Base-by-base conservation (phyloP, 495 filamentous ascomycete species). In the Ascobolus immersus region DNA sequence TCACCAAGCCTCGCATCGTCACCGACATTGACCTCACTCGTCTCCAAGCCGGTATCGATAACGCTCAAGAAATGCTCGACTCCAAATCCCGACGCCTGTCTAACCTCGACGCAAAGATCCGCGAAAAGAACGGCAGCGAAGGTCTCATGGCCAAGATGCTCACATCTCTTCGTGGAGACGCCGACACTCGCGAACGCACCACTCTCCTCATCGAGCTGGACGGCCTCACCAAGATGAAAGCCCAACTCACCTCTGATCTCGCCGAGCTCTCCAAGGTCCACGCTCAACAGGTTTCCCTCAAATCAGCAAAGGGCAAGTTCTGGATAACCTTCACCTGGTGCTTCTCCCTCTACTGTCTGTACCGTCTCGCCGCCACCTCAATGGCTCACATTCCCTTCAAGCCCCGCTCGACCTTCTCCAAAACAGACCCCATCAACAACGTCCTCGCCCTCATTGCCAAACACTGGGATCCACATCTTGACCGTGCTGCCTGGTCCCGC, bases 311-410 rank as follows among this genome's bases (percentile, higher is more conserved):
- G n/a, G 7, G 7, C n/a, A 25, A 7, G 7, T n/a, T n/a, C 22
- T n/a, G 22, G 22, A 25, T 7, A 10, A 32, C 52, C 11, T 42
- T 57, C 26, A 66, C 61, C 32, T 74, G 73, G 46, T 49, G 55
- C 17, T 84, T 86, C 54, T 65, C 69, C 35, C 13, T 71, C 39
- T 82, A 76, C 55, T 86, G 70, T 59, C 49, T 76, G 35, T 81
- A 78, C 52, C 70, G 74, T 33, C 67, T 81, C 41, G 42, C 67
- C 20, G 67, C 72, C 28, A 79, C 73, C 4, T 57, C 60, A 0
- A 47, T 77, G 63, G 67, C 23, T 59, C 72, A 25, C 54, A 55
- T 28, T 57, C 61, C 29, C 55, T 23, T 54, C 49, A 39, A 60
- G 37, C 51, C 59, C 17, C 40, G 54, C 13, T 53, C 64, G 34